Conservation (phyloP, 495 filamentous ascomycete genomes). For the Aspergillus heteromorphus region DNA sequence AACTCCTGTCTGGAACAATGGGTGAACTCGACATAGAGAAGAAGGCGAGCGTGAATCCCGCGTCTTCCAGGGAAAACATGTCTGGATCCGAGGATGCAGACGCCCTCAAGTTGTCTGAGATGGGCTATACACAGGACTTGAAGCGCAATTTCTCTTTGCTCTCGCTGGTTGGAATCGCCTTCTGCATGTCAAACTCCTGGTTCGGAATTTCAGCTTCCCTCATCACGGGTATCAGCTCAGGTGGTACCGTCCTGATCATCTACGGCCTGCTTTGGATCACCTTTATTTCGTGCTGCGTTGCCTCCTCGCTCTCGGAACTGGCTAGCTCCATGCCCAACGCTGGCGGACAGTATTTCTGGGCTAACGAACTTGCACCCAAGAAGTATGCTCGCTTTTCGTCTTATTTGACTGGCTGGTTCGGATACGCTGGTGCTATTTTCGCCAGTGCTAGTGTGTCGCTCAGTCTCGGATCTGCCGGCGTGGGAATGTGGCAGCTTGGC, state of each 20-base stretch:
- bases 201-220: slow-evolving; percentile 56
- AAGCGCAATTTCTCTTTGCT: slow-evolving; percentile 49
- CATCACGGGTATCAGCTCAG: slow-evolving; percentile 54
- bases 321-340: slow-evolving; percentile 55
- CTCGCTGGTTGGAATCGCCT: slow-evolving; percentile 54
- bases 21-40: slow-evolving; percentile 22
- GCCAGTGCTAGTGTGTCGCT: slow-evolving; percentile 54
- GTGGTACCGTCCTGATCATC: slow-evolving; percentile 55
- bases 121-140: slow-evolving; percentile 57
- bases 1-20: slow-evolving; percentile 12
- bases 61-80: slow-evolving; percentile 12
- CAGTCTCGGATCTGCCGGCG: slow-evolving; percentile 44
- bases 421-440: slow-evolving; percentile 54
- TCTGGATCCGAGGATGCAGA: slow-evolving; percentile 24
- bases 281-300: slow-evolving; percentile 51
- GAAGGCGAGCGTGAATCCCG: slow-evolving; percentile 16
- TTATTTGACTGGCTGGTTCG: slow-evolving; percentile 55
- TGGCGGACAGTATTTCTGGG: slow-evolving; percentile 63
- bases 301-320: slow-evolving; percentile 51
- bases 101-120: slow-evolving; percentile 35
- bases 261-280: slow-evolving; percentile 56
- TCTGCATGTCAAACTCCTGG: slow-evolving; percentile 62
- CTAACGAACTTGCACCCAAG: slow-evolving; percentile 49
- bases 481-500: slow-evolving; percentile 54
- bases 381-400: slow-evolving; percentile 45